These are phyloP conservation scores for Pleurotus sapidus DNA, from an alignment of 768 basidiomycete species.

Conservation along the genomic window DNA sequence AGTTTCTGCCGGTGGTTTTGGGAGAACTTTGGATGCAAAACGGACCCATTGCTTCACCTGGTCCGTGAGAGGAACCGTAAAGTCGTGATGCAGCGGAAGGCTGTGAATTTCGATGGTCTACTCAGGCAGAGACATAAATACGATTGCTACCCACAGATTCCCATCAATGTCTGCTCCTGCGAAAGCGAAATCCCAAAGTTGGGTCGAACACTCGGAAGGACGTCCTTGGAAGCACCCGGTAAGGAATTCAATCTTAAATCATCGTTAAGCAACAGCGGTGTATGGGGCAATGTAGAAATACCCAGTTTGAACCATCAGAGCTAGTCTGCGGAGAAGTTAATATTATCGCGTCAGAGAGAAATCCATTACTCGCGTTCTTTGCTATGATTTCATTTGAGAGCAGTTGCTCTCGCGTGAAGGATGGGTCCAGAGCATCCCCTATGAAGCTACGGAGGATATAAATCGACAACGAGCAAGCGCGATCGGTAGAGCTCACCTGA, in stretches of 20 bases:
- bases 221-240: conserved; percentile 47
- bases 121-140: not conserved
- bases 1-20: conserved; percentile 39
- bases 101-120: conserved; percentile 15
- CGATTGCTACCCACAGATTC: conserved; percentile 25
- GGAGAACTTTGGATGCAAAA: conserved; percentile 41
- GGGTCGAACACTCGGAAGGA: conserved; percentile 38
- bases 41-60: conserved; percentile 48
- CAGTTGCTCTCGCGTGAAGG: conserved; percentile 40
- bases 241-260: conserved; percentile 43
- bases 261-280: not conserved
- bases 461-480: not conserved
- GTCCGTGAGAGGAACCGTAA: conserved; percentile 42
- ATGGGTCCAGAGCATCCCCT: conserved; percentile 38
- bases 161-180: conserved; percentile 48
- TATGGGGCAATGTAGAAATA: conserved; percentile 12
- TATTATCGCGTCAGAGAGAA: not conserved
- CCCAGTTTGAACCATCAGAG: conserved; percentile 55
- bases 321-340: conserved; percentile 35
- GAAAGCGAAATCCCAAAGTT: conserved; percentile 57
- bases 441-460: conserved; percentile 36
- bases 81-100: conserved; percentile 45
- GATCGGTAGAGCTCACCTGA: conserved; percentile 30
- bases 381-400: conserved; percentile 41
- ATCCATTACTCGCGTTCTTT: conserved; percentile 31